These are phyloP conservation scores for Colletotrichum magnum DNA, from an alignment of 2,329 filamentous ascomycete genomes.

Conservation along the genomic window DNA sequence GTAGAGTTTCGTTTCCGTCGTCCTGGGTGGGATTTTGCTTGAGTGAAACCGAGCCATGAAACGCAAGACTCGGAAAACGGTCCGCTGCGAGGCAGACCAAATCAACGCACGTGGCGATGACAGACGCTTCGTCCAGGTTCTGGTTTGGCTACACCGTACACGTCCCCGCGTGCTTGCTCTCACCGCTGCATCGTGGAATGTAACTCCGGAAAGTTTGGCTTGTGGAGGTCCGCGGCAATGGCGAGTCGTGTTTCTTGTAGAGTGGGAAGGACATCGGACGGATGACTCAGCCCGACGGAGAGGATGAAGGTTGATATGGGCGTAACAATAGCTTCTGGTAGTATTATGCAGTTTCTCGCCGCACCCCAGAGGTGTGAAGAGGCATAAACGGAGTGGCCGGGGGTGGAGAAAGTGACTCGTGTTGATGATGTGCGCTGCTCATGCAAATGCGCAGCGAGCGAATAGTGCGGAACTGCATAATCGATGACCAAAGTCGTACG, in stretches of 20 bases:
- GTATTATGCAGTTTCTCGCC: no score
- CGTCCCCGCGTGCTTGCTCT: not conserved
- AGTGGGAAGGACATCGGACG: slow-evolving; percentile 2
- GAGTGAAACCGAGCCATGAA: slow-evolving; percentile 31
- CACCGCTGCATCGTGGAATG: slow-evolving; percentile 1
- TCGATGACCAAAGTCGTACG: slow-evolving; percentile 3
- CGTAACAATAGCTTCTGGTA: no score
- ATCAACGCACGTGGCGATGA: not conserved
- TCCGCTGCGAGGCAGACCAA: not conserved
- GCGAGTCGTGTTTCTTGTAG: slow-evolving; percentile 14
- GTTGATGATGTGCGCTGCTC: slow-evolving; percentile 1
- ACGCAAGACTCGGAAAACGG: slow-evolving; percentile 1
- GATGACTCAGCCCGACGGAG: slow-evolving; percentile 11
- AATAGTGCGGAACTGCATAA: not conserved
- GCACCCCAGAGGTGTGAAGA: not conserved
- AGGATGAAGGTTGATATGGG: not conserved
- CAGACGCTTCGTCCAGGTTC: slow-evolving; percentile 13
- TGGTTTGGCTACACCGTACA: not conserved
- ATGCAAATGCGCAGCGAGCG: not conserved
- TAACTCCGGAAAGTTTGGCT: slow-evolving; percentile 14
- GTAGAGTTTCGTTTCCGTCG: slow-evolving; percentile 13
- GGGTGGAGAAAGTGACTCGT: slow-evolving; percentile 17
- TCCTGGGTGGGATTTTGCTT: not conserved
- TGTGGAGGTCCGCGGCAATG: slow-evolving; percentile 10
- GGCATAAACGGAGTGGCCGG: slow-evolving; percentile 21